Evolutionary conservation across 495 filamentous ascomycete species (phyloP), one percentile per base, ranked within the genome.

Genomic region (Neurospora cerealis): DNA sequence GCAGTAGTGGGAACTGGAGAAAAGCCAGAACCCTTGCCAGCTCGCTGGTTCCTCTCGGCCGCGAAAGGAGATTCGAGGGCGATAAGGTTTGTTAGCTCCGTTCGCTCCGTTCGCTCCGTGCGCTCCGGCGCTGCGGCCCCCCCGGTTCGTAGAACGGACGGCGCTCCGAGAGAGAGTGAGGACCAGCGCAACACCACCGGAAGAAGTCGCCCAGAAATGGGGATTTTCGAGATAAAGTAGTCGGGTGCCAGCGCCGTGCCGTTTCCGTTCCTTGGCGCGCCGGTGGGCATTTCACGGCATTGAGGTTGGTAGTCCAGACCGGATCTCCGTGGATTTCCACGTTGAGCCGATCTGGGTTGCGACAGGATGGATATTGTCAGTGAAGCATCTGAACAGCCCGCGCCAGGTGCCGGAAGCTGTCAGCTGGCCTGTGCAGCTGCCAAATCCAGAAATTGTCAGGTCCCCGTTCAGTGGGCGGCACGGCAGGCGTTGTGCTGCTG

Each of bases 41-140:
- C 10, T 46, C 54, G 54, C 54, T 66, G 28, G 54, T 66, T 66
- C 54, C 54, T 66, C 75, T 81, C 79, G 79, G 79, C 71, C 70
- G 70, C 70, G 75, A 54, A 71, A 80, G 79, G 80, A 80, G 78
- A 79, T 81, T 71, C 80, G 80, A 81, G 74, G 80, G 80, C 78
- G 80, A 79, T 81, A 81, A 74, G 70, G 24, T 69, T 66, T 19
- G 54, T 69, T 77, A 78, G 66, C 79, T 80, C 78, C 78, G 79
- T 60, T 60, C 54, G 24, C n/a, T 48, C 44, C 3, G 44, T n/a
- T 48, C 44, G 48, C 21, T 60, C 21, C 46, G 8, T 62, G 32
- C 54, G 54, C 54, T 62, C 13, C 54, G 54, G 54, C 54, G 54
- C 28, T 62, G 24, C 24, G 28, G 15, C 5, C 13, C 7, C 21